These are phyloP conservation scores for Aegilops longissima DNA, from an alignment of 176 grass and related monocot species.

Conservation along the genomic window DNA sequence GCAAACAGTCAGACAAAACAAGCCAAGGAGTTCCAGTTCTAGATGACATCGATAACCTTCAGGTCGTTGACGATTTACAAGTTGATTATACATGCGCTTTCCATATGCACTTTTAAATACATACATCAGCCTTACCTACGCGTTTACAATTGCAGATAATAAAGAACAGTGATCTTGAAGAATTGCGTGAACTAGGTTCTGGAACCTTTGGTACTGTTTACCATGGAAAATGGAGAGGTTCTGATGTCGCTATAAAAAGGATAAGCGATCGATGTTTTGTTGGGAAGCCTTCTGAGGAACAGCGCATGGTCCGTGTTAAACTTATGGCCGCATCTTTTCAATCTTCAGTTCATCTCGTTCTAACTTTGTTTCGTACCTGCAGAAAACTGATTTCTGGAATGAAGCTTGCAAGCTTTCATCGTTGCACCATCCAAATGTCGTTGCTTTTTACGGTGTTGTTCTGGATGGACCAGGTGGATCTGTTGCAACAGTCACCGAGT, in stretches of 20 bases:
- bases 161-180: conserved; percentile 95
- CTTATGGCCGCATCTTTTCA: background rate
- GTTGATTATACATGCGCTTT: background rate
- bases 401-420: conserved; percentile 83
- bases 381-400: conserved; percentile 97
- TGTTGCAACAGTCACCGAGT: conserved; percentile 97
- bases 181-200: conserved; percentile 87
- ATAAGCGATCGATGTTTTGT: conserved; percentile 94
- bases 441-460: conserved; percentile 97
- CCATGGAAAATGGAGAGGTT: conserved; percentile 98
- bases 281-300: conserved; percentile 85
- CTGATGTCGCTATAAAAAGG: conserved; percentile 96
- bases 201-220: conserved; percentile 96
- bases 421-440: conserved; percentile 98
- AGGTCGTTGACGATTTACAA: conserved; percentile 38
- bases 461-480: conserved; percentile 80
- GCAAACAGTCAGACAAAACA: conserved; percentile 59
- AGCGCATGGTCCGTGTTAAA: conserved; percentile 63
- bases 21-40: conserved; percentile 46
- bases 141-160: conserved; percentile 61
- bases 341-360: background rate
- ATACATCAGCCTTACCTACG: background rate
- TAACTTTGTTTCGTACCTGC: conserved; percentile 23
- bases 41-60: conserved; percentile 66
- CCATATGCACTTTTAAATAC: background rate